Base-by-base conservation (phyloP, 495 filamentous ascomycete genomes). In the Daldinia concentrica region DNA sequence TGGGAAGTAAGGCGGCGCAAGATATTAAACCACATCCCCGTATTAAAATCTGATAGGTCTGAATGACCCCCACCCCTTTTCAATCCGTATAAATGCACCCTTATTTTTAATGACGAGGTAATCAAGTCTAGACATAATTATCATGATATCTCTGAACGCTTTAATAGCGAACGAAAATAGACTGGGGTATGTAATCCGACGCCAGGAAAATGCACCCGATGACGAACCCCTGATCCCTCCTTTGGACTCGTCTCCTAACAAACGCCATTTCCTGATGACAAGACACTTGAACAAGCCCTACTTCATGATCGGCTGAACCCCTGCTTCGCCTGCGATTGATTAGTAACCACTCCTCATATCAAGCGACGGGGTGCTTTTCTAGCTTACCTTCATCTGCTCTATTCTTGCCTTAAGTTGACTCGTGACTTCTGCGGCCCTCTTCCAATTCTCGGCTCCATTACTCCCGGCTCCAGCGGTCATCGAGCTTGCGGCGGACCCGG, bases 361-460 rank as follows among this genome's bases (percentile, higher is more conserved):
- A 50, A n/a, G 58, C 7, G 3, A 27, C 8, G 8, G 9, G 7
- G 19, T 17, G n/a, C 1, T 43, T 57, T 9, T 34, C n/a, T 9
- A 36, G 29, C 72, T 71, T 78, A 86, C 86, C 84, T 88, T 88
- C 86, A 88, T 88, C 78, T 83, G 82, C 85, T 99, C 96, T 79
- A 99, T 99, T 79, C 95, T 87, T 48, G 94, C 91, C 84, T 98
- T 99, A 75, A 99, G 81, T 79, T 95, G 93, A 79, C 92, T 98
- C 43, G 96, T 99, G 11, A 99, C 96, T 83, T 99, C 96, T n/a
- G 95, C 95, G 30, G 96, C 96, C 72, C 96, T 83, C 83, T 94
- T 96, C 94, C 95, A 99, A 77, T 93, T 98, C 81, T 98, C 95
- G 51, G 93, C 91, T 8, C 82, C 81, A 12, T 89, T 90, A 50